Percentiles rank a stretch among this genome's conserved stretches.
phyloP scores from a whole-genome alignment of 768 basidiomycete genomes.

The Agrocybe praecox region DNA sequence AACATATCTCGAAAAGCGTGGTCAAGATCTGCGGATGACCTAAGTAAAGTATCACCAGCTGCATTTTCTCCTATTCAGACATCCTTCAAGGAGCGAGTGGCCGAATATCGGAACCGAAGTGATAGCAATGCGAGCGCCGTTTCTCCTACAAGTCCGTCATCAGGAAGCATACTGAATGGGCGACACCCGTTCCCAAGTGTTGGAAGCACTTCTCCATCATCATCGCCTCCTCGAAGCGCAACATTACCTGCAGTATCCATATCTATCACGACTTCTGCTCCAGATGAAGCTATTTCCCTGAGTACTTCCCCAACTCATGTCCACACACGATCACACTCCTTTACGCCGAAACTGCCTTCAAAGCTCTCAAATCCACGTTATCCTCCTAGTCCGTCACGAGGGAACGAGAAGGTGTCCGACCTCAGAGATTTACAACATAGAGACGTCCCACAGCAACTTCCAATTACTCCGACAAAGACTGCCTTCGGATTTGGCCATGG shows the following conservation, averaged over 20 bases:
- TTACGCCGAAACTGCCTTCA: constrained; percentile 71
- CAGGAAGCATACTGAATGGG: constrained; percentile 30
- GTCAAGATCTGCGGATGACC: constrained; percentile 82
- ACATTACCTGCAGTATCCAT: constrained; percentile 44
- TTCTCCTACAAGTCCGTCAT: constrained; percentile 36
- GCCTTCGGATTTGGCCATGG: constrained; percentile 24
- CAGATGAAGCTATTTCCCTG: constrained; percentile 29
- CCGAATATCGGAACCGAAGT: constrained; percentile 65
- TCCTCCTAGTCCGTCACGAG: constrained; percentile 55
- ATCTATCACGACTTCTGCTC: constrained; percentile 46
- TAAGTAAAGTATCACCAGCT: constrained; percentile 51
- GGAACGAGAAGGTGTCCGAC: constrained; percentile 18
- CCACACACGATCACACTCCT: constrained; percentile 68
- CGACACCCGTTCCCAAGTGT: constrained; percentile 47
- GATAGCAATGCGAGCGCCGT: constrained; percentile 53
- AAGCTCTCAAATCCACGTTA: constrained; percentile 62
- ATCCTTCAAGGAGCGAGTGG: constrained; percentile 63
- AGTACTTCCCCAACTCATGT: constrained; percentile 41
- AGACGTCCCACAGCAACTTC: background rate
- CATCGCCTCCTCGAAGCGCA: constrained; percentile 36
- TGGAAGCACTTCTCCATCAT: constrained; percentile 32
- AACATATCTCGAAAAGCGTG: constrained; percentile 70
- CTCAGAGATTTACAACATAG: constrained; percentile 10
- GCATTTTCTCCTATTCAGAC: constrained; percentile 42
- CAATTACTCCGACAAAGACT: constrained; percentile 19